A percentile compares a stretch with the other conserved stretches of the same genome.
Conservation (phyloP, 768 basidiomycete species). For the Leccinum subgranulosum region DNA sequence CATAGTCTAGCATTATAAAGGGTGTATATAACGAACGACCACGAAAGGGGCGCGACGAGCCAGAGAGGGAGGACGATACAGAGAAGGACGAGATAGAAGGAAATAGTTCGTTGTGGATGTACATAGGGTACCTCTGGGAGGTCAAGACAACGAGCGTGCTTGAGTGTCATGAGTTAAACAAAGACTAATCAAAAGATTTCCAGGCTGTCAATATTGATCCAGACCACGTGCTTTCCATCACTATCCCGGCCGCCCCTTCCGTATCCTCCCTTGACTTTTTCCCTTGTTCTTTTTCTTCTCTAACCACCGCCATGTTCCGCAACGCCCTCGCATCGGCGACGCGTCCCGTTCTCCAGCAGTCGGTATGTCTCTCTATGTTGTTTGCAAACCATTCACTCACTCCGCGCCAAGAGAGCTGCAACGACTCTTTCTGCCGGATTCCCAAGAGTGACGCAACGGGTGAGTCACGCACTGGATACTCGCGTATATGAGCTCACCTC, state of each 20-base stretch:
- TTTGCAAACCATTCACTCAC: background rate
- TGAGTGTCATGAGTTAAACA: background rate
- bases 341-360: slow-evolving; percentile 50
- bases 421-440: slow-evolving; percentile 79
- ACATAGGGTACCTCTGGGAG: slow-evolving; percentile 37
- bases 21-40: slow-evolving; percentile 55
- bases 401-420: slow-evolving; percentile 52
- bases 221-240: background rate
- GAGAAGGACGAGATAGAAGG: slow-evolving; percentile 60
- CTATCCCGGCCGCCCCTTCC: slow-evolving; percentile 12
- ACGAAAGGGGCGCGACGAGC: slow-evolving; percentile 59
- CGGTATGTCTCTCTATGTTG: slow-evolving; percentile 41
- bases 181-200: background rate
- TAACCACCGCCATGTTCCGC: slow-evolving; percentile 51
- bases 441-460: slow-evolving; percentile 70
- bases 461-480: slow-evolving; percentile 33
- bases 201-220: slow-evolving; percentile 1
- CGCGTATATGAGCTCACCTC: slow-evolving; percentile 3
- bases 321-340: slow-evolving; percentile 55
- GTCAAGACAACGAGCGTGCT: background rate
- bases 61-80: slow-evolving; percentile 60
- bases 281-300: slow-evolving; percentile 7
- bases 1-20: slow-evolving; percentile 42
- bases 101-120: slow-evolving; percentile 38
- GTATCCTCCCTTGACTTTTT: slow-evolving; percentile 32